Conservation (phyloP, 2,329 filamentous ascomycete genomes). For the Colletotrichum karsti region DNA sequence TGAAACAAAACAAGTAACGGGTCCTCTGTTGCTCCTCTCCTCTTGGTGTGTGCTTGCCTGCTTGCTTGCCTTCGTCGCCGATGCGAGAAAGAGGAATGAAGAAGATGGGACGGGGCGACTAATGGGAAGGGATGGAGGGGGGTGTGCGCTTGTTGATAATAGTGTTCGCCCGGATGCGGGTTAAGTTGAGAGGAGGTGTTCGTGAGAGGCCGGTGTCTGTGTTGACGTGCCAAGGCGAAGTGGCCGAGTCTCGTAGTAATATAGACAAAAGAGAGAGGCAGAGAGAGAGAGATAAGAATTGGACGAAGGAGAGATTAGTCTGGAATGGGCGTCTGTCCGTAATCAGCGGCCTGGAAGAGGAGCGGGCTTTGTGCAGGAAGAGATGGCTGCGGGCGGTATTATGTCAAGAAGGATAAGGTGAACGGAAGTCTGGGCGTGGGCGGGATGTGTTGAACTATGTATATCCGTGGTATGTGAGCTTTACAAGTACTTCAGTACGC, state of each 20-base stretch:
- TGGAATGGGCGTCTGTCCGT: neutral
- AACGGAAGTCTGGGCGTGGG: neutral
- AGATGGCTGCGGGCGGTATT: neutral
- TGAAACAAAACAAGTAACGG: constrained; percentile 30
- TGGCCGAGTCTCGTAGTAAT: constrained; percentile 2
- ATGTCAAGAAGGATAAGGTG: neutral
- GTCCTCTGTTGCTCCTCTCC: no score
- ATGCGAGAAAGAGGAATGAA: constrained; percentile 10
- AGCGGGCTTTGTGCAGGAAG: neutral
- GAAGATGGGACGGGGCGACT: constrained; percentile 10
- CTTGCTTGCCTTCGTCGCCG: constrained; percentile 1
- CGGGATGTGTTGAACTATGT: neutral
- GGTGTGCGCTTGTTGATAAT: no score
- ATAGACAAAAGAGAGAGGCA: neutral
- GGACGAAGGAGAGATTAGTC: neutral
- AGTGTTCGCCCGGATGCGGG: neutral
- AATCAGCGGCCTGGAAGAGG: neutral
- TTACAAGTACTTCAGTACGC: neutral
- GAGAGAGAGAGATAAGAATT: neutral
- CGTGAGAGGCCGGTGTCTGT: no score
- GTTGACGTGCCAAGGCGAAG: constrained; percentile 26
- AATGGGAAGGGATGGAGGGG: neutral
- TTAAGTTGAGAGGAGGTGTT: neutral
- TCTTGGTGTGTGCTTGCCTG: no score
- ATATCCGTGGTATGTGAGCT: no score